Base-by-base conservation (phyloP, 1,139 yeast species). In the Wickerhamiella pararugosa region DNA sequence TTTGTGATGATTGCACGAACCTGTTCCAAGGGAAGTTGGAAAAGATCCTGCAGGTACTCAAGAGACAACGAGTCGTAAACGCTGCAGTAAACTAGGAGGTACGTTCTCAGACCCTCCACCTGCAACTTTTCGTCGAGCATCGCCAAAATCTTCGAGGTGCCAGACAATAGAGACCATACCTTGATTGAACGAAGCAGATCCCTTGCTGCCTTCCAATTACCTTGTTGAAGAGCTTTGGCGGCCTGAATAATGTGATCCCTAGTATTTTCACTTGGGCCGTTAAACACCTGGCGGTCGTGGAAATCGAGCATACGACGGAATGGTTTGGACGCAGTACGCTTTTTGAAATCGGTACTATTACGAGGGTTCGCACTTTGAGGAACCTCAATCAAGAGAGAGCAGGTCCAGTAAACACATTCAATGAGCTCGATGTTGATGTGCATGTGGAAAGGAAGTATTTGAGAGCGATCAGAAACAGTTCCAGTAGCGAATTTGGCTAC, bases 191-290 rank as follows among this genome's bases (percentile, higher is more conserved):
- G 68, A 56, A 92, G 71, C 56, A 83, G 71, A 40, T 75, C 74
- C 53, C 77, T 73, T 36, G 95, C 79, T 55, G 73, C 70, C 47
- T 71, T 65, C 98, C 98, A 90, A 59, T 90, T 84, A 52, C 97
- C 96, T 54, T 73, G 75, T 60, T 83, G 82, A 62, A 92, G 75
- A 37, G 86, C 78, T 63, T 79, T 79, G 37, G 97, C 92, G 42
- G 97, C 94, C 61, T 83, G 87, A 70, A 90, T 79, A 55, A 90
- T 79, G 63, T 76, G 86, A 63, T 90, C 99, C 59, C 93, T 80
- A 42, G 93, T 82, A 63, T 90, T 83, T 66, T 90, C 98, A 45
- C 97, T 96, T 36, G 98, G 98, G 33, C 98, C 98, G 51, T 87
- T 84, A 69, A 90, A 90, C 49, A 80, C 82, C 62, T 90, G 95